Evolutionary conservation across 1,139 yeast genomes (phyloP).

Genomic region (Hyphopichia burtonii): DNA sequence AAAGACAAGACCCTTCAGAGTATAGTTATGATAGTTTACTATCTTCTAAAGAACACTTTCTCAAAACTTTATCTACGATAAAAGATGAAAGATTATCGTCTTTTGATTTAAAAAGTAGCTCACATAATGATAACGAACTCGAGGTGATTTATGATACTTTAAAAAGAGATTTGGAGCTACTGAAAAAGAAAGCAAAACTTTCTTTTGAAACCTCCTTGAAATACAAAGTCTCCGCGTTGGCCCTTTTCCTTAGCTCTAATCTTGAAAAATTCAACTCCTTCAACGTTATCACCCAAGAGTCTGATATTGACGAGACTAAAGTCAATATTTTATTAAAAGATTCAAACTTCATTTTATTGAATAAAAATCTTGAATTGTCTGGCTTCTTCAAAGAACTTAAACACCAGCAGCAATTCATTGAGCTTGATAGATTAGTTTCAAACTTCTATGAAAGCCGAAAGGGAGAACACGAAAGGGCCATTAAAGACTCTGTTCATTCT

Average conservation of each 20-base stretch:
- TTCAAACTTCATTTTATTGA: neutral
- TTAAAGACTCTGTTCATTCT: neutral
- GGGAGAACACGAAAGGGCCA: neutral
- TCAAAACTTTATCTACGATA: conserved; percentile 14
- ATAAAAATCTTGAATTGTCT: neutral
- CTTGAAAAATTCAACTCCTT: neutral
- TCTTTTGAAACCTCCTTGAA: conserved; percentile 11
- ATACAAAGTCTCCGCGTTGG: conserved; percentile 12
- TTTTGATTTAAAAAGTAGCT: conserved; percentile 12
- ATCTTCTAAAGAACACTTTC: conserved; percentile 18
- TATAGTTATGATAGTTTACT: conserved; percentile 16
- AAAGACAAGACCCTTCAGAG: conserved; percentile 10
- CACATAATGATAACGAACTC: conserved; percentile 20
- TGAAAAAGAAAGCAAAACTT: conserved; percentile 12
- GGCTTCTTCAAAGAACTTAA: neutral
- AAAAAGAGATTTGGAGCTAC: conserved; percentile 20
- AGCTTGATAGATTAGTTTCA: neutral
- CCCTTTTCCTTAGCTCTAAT: conserved; percentile 16
- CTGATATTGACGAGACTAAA: neutral
- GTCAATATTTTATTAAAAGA: neutral
- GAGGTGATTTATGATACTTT: conserved; percentile 25
- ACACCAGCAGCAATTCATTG: neutral
- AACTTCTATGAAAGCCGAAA: neutral
- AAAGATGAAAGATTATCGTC: conserved; percentile 29
- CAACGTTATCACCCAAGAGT: neutral